Evolutionary conservation across 2,329 filamentous ascomycete species (phyloP).

Genomic region (Alternaria brassicicola): DNA sequence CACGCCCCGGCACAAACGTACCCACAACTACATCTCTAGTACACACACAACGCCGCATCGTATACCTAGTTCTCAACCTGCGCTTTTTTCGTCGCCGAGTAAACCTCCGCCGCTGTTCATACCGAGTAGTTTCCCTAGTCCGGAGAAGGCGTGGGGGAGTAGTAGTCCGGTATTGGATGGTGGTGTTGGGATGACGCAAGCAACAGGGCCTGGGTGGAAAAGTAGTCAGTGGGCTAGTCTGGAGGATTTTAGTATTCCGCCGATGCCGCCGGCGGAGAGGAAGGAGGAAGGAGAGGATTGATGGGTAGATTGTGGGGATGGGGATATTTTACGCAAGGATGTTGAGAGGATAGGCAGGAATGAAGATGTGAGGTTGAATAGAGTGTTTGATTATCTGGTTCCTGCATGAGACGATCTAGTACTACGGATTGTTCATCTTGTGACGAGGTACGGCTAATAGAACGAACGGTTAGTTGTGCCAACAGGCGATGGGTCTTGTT

Average conservation of each 20-base stretch:
- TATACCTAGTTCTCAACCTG: conserved; percentile 24
- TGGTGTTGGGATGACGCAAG: conserved; percentile 11
- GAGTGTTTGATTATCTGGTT: too few relatives aligned
- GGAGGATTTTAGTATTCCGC: conserved; percentile 45
- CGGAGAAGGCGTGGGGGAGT: conserved; percentile 31
- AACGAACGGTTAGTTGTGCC: neutral
- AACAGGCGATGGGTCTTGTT: neutral
- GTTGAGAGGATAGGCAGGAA: too few relatives aligned
- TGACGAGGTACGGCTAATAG: too few relatives aligned
- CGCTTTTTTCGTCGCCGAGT: conserved; percentile 22
- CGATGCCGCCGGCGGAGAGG: conserved; percentile 26
- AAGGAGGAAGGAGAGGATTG: neutral
- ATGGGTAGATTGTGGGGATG: conserved; percentile 4
- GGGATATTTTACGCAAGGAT: neutral
- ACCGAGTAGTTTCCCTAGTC: conserved; percentile 44
- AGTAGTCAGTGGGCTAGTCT: conserved; percentile 30
- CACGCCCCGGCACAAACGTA: conserved; percentile 23
- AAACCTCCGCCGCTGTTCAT: conserved; percentile 42
- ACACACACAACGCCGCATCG: conserved; percentile 33
- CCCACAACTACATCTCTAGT: conserved; percentile 17
- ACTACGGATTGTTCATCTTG: too few relatives aligned
- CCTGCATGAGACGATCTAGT: too few relatives aligned
- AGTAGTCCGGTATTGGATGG: conserved; percentile 33
- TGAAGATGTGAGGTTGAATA: too few relatives aligned
- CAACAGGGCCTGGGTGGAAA: conserved; percentile 1